Conservation (phyloP, 2,329 filamentous ascomycete genomes). For the Alternaria sp. region DNA sequence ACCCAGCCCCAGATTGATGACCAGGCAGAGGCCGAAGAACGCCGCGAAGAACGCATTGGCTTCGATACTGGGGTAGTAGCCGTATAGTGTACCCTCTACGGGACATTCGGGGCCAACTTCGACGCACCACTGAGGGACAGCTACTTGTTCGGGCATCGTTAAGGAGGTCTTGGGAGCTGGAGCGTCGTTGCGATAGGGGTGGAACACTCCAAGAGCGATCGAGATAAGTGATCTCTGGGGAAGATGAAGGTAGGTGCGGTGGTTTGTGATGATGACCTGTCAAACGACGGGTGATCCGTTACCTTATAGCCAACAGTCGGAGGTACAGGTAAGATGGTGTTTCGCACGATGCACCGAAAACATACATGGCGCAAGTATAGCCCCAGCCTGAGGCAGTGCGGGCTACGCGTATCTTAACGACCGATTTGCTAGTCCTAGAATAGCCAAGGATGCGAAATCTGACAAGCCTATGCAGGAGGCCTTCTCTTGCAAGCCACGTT, state of each 20-base stretch:
- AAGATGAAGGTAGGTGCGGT: background rate
- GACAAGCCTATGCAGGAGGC: background rate
- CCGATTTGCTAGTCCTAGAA: background rate
- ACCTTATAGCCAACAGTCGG: conserved; percentile 21
- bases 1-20: conserved; percentile 59
- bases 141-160: background rate
- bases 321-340: conserved; percentile 3
- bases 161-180: conserved; percentile 15
- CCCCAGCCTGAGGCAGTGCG: conserved; percentile 6
- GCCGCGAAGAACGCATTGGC: conserved; percentile 61
- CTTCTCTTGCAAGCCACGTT: background rate
- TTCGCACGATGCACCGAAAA: conserved; percentile 1
- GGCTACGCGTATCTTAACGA: conserved; percentile 2
- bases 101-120: conserved; percentile 46
- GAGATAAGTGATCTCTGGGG: background rate
- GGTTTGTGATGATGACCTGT: background rate
- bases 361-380: background rate
- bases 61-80: conserved; percentile 60
- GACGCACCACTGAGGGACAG: conserved; percentile 22
- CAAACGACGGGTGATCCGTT: background rate
- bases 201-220: background rate
- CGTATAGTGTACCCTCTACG: conserved; percentile 57
- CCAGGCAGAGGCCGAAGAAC: conserved; percentile 58
- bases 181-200: conserved; percentile 22
- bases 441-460: background rate